Base-by-base conservation (phyloP, 257 asterid species). In the Asclepias syriaca region DNA sequence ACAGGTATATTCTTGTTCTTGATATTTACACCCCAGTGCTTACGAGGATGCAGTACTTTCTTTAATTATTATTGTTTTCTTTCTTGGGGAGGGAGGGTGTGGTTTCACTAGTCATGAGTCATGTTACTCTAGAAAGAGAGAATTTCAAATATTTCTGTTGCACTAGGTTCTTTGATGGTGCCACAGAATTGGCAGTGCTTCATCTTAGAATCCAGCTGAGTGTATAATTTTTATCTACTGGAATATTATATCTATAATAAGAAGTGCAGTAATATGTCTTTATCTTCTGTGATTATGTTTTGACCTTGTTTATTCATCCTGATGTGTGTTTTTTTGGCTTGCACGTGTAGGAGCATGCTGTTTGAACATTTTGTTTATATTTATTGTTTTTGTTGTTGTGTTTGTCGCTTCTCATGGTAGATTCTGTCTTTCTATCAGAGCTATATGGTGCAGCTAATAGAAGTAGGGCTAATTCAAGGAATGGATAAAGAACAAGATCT, bases 371-470 rank as follows among this genome's bases (percentile, higher is more conserved):
- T 1, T 37, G 13, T 15, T 18, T 18, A 3, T 37, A 7, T 8
- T 64, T 8, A 7, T 54, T 54, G 6, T 37, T 64, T 3, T 64
- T 19, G 24, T 4, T 53, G 55, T 50, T 50, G 19, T 14, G 48
- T 64, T 64, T 13, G 68, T 16, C n/a, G 50, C 27, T 8, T 68
- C 72, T 68, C 49, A 29, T 29, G 32, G 77, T 82, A 74, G 74
- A 68, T 37, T 40, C 5, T 81, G 43, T 53, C 65, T 68, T 34
- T 81, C 78, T 77, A 68, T 68, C 86, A 95, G 97, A 87, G 74
- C 80, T 55, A 78, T 70, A 70, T 87, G 83, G 74, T 92, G 65
- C 97, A 90, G 80, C 85, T 92, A 24, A 73, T 95, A 78, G 96
- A 95, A 83, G 80, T 87, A 66, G 79, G 85, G 74, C 85, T 95